Evolutionary conservation across 1,284 basidiomycete species (phyloP).

Genomic region (Cryptococcus wingfieldii): DNA sequence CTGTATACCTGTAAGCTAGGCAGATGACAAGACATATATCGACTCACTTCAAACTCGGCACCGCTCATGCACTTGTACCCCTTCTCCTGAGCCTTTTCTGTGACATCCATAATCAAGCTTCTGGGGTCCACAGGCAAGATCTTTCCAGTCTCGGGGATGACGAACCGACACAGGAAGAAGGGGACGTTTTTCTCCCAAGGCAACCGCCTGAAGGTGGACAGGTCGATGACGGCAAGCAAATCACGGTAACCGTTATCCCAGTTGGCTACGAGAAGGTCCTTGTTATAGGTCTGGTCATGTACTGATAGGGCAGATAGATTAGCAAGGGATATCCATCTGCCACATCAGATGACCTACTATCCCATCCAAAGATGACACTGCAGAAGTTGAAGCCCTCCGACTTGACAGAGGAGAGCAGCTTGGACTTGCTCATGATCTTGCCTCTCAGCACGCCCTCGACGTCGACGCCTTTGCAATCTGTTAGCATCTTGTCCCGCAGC

Average conservation of each 20-base stretch:
- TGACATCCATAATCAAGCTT: constrained; percentile 64
- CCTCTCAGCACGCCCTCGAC: constrained; percentile 91
- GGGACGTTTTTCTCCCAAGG: constrained; percentile 90
- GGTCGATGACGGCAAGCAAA: constrained; percentile 74
- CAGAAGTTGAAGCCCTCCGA: constrained; percentile 86
- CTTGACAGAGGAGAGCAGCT: constrained; percentile 81
- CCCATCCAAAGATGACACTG: constrained; percentile 68
- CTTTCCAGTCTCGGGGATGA: constrained; percentile 73
- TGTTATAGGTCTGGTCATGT: constrained; percentile 75
- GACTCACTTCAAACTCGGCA: constrained; percentile 80
- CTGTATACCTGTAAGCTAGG: constrained; percentile 48
- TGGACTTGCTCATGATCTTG: constrained; percentile 90
- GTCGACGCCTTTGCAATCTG: constrained; percentile 46
- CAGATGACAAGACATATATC: neutral
- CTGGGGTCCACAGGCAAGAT: constrained; percentile 80
- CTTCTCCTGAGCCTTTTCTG: constrained; percentile 49
- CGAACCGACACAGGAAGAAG: constrained; percentile 87
- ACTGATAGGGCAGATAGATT: constrained; percentile 22
- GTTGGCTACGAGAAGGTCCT: constrained; percentile 85
- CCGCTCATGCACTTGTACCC: constrained; percentile 69
- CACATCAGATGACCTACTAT: constrained; percentile 27
- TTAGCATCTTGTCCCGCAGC: neutral
- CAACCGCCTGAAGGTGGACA: constrained; percentile 77
- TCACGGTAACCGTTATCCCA: constrained; percentile 86
- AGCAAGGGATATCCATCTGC: neutral